Evolutionary conservation across 2,329 filamentous ascomycete genomes (phyloP), one percentile per base, ranked within the genome.

Genomic region (Blumeria graminis): DNA sequence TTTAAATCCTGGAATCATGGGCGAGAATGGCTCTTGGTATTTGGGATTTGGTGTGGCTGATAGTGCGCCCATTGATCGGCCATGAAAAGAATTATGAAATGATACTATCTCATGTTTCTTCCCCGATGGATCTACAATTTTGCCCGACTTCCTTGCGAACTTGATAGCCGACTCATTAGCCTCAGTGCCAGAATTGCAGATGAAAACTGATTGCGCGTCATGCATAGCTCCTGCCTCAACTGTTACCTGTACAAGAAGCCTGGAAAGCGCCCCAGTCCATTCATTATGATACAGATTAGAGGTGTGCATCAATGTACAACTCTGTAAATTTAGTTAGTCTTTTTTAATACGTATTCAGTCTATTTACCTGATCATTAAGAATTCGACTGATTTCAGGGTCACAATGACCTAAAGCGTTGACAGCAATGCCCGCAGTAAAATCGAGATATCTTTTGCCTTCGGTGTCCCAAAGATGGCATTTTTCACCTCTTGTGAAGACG

Each of bases 161-260:
- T 98, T 98, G 68, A 98, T 84, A 38, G 90, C 92, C 0, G 90
- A 92, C 71, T 98, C 92, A 69, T 98, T 98, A 66, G 92, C 92
- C 71, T 98, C 92, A 58, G 85, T 86, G 58, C 92, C 92, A 3
- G 89, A 95, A 72, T 98, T 98, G 73, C 87, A 94, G 61, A 98
- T 77, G 67, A 98, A 98, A 1, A 86, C 87, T 57, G 85, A 78
- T 18, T 77, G 74, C 16, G 84, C 87, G 65, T 83, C 78, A 62
- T 84, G 79, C 84, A 96, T 94, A 61, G 76, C 84, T 43, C 87
- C 87, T 0, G 84, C 81, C 63, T 82, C 79, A 56, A 77, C 70
- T 0, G 92, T 98, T 69, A 83, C 82, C 63, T 90, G 77, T 36
- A 98, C 78, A 28, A 98, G 76, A 28, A 88, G 74, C 68, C 92